Evolutionary conservation across 805 yeast genomes (phyloP).

Genomic region (Sugiyamaella americana): DNA sequence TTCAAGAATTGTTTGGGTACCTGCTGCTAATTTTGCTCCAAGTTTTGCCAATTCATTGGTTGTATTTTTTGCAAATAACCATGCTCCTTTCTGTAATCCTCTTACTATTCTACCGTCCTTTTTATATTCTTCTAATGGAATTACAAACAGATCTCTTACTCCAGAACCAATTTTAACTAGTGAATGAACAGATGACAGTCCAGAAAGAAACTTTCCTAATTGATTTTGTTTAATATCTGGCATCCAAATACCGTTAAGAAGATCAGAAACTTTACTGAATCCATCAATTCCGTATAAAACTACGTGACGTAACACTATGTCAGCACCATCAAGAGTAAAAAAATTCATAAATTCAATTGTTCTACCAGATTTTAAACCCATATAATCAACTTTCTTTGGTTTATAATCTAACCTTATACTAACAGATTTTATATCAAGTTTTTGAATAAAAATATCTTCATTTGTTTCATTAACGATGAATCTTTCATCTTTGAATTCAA

Average conservation of each 20-base stretch:
- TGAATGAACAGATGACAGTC: slow-evolving; percentile 75
- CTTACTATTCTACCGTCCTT: slow-evolving; percentile 65
- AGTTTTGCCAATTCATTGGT: slow-evolving; percentile 73
- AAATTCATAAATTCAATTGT: slow-evolving; percentile 82
- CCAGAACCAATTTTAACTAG: slow-evolving; percentile 75
- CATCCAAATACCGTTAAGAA: slow-evolving; percentile 69
- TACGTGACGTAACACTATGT: slow-evolving; percentile 54
- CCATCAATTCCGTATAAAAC: slow-evolving; percentile 75
- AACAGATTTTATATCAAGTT: slow-evolving; percentile 44
- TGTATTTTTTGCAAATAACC: slow-evolving; percentile 67
- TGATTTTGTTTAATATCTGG: slow-evolving; percentile 85
- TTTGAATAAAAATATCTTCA: slow-evolving; percentile 54
- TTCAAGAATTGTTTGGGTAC: slow-evolving; percentile 77
- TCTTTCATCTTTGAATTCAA: slow-evolving; percentile 69
- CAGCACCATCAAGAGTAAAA: slow-evolving; percentile 82
- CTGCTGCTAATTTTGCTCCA: slow-evolving; percentile 81
- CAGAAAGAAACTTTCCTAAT: slow-evolving; percentile 72
- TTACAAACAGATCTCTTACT: slow-evolving; percentile 60
- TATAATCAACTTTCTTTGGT: slow-evolving; percentile 82
- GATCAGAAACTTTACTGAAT: slow-evolving; percentile 48
- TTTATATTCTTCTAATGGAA: slow-evolving; percentile 68
- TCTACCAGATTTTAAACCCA: slow-evolving; percentile 80
- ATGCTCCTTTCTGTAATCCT: slow-evolving; percentile 70
- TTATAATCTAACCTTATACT: slow-evolving; percentile 77
- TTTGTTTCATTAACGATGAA: slow-evolving; percentile 35